Evolutionary conservation across 345 rosid genomes (phyloP).

Genomic region (Excoecaria agallocha): DNA sequence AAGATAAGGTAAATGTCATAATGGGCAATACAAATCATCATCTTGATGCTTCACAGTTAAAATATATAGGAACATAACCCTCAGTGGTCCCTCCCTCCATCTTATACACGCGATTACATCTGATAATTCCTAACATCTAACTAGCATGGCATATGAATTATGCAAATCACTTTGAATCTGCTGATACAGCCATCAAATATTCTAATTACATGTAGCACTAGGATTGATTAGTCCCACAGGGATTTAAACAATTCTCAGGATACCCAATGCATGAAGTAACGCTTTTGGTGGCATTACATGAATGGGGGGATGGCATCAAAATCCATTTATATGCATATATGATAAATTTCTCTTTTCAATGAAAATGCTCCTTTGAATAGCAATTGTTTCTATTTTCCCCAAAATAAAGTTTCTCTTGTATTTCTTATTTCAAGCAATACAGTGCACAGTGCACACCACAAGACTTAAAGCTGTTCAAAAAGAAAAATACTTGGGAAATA

Average conservation of each 20-base stretch:
- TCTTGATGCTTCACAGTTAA: no score
- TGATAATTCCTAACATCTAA: conserved; percentile 1
- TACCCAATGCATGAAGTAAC: background rate
- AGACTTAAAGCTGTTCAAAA: background rate
- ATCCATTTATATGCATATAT: background rate
- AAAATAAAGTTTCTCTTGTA: background rate
- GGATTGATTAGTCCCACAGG: background rate
- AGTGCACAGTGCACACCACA: background rate
- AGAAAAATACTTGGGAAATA: conserved; percentile 2
- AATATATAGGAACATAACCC: no score
- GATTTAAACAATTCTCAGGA: background rate
- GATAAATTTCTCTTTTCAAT: background rate
- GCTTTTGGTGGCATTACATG: background rate
- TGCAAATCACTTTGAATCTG: conserved; percentile 1
- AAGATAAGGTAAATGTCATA: no score
- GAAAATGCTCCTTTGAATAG: background rate
- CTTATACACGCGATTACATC: conserved; percentile 4
- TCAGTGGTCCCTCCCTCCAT: conserved; percentile 18
- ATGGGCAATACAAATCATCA: no score
- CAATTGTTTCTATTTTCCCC: background rate
- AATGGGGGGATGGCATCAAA: background rate
- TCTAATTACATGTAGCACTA: background rate
- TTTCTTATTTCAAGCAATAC: conserved; percentile 17
- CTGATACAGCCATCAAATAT: background rate
- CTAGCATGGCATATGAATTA: background rate